Evolutionary conservation across 306 rosid species (phyloP).

Genomic region (Ziziphus jujuba): DNA sequence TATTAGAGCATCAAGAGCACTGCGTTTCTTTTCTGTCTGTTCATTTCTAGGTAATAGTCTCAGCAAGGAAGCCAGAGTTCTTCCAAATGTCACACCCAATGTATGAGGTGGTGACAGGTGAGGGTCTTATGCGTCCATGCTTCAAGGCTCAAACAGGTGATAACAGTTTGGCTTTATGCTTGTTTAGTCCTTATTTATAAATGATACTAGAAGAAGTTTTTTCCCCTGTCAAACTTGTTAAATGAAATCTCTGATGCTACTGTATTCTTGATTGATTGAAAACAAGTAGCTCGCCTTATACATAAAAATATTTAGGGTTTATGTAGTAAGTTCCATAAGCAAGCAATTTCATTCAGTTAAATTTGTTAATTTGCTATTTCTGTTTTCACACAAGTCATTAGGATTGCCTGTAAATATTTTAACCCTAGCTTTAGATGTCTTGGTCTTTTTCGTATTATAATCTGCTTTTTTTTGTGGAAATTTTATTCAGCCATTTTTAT

Average conservation of each 20-base stretch:
- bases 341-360: too few species aligned
- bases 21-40: constrained; percentile 1
- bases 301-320: too few species aligned
- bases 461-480: too few species aligned
- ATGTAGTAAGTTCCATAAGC: too few species aligned
- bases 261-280: not conserved
- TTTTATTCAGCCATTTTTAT: constrained; percentile 1
- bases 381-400: too few species aligned
- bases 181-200: not conserved
- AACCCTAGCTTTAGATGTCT: too few species aligned
- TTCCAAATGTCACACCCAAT: constrained; percentile 90
- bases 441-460: too few species aligned
- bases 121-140: constrained; percentile 96
- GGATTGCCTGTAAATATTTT: too few species aligned
- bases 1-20: constrained; percentile 12
- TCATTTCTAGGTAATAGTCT: constrained; percentile 72
- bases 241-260: not conserved
- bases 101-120: constrained; percentile 97
- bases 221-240: not conserved
- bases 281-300: not conserved
- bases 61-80: constrained; percentile 98
- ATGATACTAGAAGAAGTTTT: not conserved
- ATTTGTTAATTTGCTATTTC: too few species aligned
- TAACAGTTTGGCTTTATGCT: not conserved
- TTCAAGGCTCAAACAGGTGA: constrained; percentile 88